Conservation (phyloP, 2,329 filamentous ascomycete species). For the Cercospora zeina region DNA sequence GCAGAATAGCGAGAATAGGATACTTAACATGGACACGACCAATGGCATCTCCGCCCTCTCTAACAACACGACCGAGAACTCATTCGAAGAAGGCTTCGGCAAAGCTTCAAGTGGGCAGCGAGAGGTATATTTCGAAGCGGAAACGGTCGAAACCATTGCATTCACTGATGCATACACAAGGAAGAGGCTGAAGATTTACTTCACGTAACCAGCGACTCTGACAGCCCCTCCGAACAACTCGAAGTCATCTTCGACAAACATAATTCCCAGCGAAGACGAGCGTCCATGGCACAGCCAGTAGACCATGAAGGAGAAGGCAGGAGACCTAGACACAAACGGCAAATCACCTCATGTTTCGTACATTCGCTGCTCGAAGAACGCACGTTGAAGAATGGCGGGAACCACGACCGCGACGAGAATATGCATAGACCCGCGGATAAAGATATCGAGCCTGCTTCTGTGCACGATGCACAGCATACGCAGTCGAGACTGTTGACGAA, state of each 20-base stretch:
- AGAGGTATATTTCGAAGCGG: conserved; percentile 13
- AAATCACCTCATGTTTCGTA: conserved; percentile 61
- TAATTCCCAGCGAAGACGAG: conserved; percentile 58
- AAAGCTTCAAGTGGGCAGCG: conserved; percentile 16
- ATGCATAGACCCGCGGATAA: conserved; percentile 45
- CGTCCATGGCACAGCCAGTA: conserved; percentile 49
- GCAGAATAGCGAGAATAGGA: conserved; percentile 10
- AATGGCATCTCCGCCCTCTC: conserved; percentile 3
- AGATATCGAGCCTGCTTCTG: conserved; percentile 38
- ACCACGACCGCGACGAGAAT: conserved; percentile 36
- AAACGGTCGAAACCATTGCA: conserved; percentile 9
- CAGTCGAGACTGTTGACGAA: conserved; percentile 84
- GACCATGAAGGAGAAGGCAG: conserved; percentile 26
- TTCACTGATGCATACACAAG: conserved; percentile 20
- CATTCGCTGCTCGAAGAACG: conserved; percentile 58
- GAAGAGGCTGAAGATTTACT: conserved; percentile 16
- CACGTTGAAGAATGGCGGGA: conserved; percentile 17
- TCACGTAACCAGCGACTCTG: conserved; percentile 34
- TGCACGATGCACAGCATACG: conserved; percentile 42
- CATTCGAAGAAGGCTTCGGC: conserved; percentile 12
- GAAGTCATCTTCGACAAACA: conserved; percentile 60
- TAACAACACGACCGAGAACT: conserved; percentile 1
- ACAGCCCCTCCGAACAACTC: conserved; percentile 36
- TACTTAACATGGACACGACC: conserved; percentile 15
- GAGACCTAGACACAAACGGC: conserved; percentile 41